Conservation (phyloP, 257 asterid genomes). For the Nicotiana noctiflora region DNA sequence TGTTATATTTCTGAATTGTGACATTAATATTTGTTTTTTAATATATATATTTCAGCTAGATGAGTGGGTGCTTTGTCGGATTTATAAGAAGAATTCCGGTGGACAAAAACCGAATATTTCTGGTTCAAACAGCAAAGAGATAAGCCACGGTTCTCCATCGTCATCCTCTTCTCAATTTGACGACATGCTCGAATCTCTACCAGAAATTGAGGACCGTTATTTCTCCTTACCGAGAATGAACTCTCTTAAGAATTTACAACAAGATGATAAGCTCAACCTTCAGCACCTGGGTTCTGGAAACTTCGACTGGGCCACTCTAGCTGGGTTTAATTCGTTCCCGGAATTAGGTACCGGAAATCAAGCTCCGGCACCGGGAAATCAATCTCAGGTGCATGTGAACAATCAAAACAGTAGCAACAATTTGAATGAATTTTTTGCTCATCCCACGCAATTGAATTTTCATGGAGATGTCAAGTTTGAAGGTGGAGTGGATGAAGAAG, state of each 20-base stretch:
- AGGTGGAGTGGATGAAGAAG: constrained; percentile 35
- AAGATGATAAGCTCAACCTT: constrained; percentile 38
- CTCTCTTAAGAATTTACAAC: constrained; percentile 26
- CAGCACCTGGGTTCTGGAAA: constrained; percentile 47
- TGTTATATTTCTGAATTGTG: background rate
- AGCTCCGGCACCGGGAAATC: background rate
- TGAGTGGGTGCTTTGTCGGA: constrained; percentile 79
- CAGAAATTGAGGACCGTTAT: constrained; percentile 46
- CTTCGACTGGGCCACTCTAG: constrained; percentile 71
- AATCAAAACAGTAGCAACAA: background rate
- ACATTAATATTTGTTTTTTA: background rate
- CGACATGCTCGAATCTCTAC: constrained; percentile 55
- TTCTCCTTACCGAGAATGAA: constrained; percentile 37
- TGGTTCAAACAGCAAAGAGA: constrained; percentile 34
- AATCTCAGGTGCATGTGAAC: constrained; percentile 8
- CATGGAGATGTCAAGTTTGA: constrained; percentile 3
- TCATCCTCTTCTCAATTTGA: constrained; percentile 65
- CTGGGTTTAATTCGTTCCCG: constrained; percentile 29
- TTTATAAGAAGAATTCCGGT: constrained; percentile 57
- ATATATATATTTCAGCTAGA: constrained; percentile 34
- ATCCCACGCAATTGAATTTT: background rate
- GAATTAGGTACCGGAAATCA: background rate
- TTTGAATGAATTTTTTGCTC: constrained; percentile 2
- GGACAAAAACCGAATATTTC: constrained; percentile 21
- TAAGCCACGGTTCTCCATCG: constrained; percentile 49